Percentiles rank a stretch among this genome's conserved stretches.
These are phyloP conservation scores for Spergularia azorica DNA, from an alignment of 179 eudicot genomes.

Conservation along the genomic window DNA sequence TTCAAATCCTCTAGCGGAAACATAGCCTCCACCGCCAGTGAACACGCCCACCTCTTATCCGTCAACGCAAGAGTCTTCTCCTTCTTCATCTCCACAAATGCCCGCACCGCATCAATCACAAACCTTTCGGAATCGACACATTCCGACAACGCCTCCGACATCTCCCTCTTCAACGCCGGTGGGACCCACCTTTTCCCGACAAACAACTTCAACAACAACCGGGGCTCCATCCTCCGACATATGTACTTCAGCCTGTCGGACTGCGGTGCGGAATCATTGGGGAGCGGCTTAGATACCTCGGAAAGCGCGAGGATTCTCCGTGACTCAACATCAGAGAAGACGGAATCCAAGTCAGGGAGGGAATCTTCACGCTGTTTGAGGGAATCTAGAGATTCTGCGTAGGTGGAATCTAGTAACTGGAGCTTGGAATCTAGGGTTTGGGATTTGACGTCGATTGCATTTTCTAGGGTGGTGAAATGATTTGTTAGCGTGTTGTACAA, in stretches of 20 bases:
- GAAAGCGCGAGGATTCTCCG: slow-evolving; percentile 30
- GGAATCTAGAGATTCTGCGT: slow-evolving; percentile 24
- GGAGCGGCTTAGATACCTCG: slow-evolving; percentile 29
- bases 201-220: slow-evolving; percentile 35
- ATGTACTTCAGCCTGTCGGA: slow-evolving; percentile 32
- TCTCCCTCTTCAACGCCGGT: slow-evolving; percentile 31
- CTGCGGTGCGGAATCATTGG: not conserved
- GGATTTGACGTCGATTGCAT: slow-evolving; percentile 30
- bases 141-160: slow-evolving; percentile 32
- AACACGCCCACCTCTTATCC: slow-evolving; percentile 60
- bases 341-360: slow-evolving; percentile 32
- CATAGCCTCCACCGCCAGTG: slow-evolving; percentile 39
- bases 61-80: slow-evolving; percentile 36
- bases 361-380: slow-evolving; percentile 39
- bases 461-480: slow-evolving; percentile 38
- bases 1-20: slow-evolving; percentile 32
- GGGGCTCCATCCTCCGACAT: slow-evolving; percentile 50
- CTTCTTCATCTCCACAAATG: slow-evolving; percentile 42
- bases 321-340: slow-evolving; percentile 30
- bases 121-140: slow-evolving; percentile 44
- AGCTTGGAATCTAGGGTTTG: slow-evolving; percentile 41
- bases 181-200: slow-evolving; percentile 41
- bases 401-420: slow-evolving; percentile 33
- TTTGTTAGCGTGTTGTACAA: slow-evolving; percentile 51
- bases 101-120: slow-evolving; percentile 49